Evolutionary conservation across 2,329 filamentous ascomycete genomes (phyloP).

Genomic region (Emmonsiellopsis sp.): DNA sequence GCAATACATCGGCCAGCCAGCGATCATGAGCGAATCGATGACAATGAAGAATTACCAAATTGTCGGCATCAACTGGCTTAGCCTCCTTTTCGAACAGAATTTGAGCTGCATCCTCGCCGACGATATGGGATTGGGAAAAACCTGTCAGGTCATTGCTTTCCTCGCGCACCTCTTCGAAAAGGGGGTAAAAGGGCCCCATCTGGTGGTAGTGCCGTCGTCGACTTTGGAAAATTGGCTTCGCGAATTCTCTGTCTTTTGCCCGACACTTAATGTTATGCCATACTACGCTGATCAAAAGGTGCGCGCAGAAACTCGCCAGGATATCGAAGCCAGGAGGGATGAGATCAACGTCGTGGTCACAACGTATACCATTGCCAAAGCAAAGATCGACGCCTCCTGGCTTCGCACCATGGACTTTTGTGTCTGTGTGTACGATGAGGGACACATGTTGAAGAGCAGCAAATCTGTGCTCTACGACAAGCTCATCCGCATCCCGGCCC

Average conservation of each 20-base stretch:
- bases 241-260: constrained; percentile 83
- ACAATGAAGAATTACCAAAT: constrained; percentile 88
- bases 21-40: constrained; percentile 65
- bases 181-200: constrained; percentile 58
- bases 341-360: constrained; percentile 62
- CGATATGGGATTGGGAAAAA: constrained; percentile 94
- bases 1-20: constrained; percentile 56
- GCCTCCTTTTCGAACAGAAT: constrained; percentile 66
- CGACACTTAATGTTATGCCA: constrained; percentile 58
- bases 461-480: constrained; percentile 72
- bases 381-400: constrained; percentile 53
- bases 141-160: constrained; percentile 90
- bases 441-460: constrained; percentile 84
- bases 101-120: constrained; percentile 89
- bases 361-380: constrained; percentile 59
- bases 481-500: constrained; percentile 63
- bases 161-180: constrained; percentile 71
- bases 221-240: constrained; percentile 93
- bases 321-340: constrained; percentile 55
- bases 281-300: constrained; percentile 64
- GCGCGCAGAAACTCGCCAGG: constrained; percentile 57
- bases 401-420: constrained; percentile 50
- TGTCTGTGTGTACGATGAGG: constrained; percentile 78
- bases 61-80: constrained; percentile 90
- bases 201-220: constrained; percentile 86